A percentile compares a stretch with the other conserved stretches of the same genome.
Evolutionary conservation across 202 grass and related monocot genomes (phyloP).

Genomic region (Schoenoplectus tabernaemontani): DNA sequence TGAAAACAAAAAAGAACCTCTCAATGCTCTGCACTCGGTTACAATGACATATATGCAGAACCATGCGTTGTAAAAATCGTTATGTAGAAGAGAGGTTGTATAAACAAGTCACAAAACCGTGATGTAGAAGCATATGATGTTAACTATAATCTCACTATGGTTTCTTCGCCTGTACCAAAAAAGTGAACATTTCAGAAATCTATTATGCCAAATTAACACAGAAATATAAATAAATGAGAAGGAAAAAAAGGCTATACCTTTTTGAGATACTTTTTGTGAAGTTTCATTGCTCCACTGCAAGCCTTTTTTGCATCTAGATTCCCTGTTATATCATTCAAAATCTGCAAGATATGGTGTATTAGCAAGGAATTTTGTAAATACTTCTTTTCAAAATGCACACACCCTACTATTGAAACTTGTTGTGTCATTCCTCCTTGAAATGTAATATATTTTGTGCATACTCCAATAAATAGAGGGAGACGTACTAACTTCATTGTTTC

Average conservation of each 20-base stretch:
- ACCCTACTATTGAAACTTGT: not conserved
- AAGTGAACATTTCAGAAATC: not conserved
- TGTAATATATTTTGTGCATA: not conserved
- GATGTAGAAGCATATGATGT: not conserved
- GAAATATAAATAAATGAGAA: not conserved
- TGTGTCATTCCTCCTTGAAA: not conserved
- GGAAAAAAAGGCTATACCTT: constrained; percentile 33
- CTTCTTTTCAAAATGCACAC: not conserved
- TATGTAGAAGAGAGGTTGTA: constrained; percentile 7
- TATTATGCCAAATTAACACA: not conserved
- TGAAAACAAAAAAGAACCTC: not conserved
- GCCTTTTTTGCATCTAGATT: constrained; percentile 89
- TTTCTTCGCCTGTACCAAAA: constrained; percentile 20
- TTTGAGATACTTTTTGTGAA: constrained; percentile 89
- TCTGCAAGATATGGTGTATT: constrained; percentile 35
- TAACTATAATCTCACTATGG: not conserved
- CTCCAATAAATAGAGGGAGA: not conserved
- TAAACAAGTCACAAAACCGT: constrained; percentile 4
- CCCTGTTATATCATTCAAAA: constrained; percentile 89
- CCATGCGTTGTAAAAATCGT: not conserved
- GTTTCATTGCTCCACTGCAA: constrained; percentile 77
- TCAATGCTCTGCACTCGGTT: not conserved
- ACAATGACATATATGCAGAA: constrained; percentile 17
- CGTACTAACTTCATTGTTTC: not conserved
- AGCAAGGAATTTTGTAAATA: not conserved